A percentile compares a stretch with the other conserved stretches of the same genome.
Conservation (phyloP, 2,329 filamentous ascomycete genomes). For the Fusarium sacchari region DNA sequence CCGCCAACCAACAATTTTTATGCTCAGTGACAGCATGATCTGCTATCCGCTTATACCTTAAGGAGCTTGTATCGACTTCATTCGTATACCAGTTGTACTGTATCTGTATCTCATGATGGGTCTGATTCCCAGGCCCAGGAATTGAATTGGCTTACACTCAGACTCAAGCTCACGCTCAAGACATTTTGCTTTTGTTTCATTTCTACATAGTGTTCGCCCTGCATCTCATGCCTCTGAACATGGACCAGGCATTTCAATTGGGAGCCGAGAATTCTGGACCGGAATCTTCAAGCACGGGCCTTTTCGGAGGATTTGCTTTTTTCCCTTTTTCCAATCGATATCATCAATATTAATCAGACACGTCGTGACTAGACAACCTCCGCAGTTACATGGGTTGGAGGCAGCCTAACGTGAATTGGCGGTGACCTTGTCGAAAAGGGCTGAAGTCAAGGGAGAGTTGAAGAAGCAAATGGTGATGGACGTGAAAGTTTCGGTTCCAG, state of each 20-base stretch:
- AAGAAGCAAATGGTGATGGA: background rate
- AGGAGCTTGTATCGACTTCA: background rate
- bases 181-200: constrained; percentile 9
- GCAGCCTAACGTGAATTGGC: constrained; percentile 3
- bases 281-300: constrained; percentile 26
- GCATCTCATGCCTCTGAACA: constrained; percentile 14
- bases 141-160: background rate
- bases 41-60: background rate
- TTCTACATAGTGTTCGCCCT: constrained; percentile 20
- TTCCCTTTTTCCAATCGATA: background rate
- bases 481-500: constrained; percentile 8
- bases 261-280: constrained; percentile 11
- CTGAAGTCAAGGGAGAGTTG: constrained; percentile 15
- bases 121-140: background rate
- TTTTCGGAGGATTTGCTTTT: constrained; percentile 31
- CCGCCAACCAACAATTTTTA: constrained; percentile 9
- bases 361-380: constrained; percentile 6
- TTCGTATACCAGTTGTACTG: background rate
- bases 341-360: constrained; percentile 10
- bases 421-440: constrained; percentile 9
- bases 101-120: background rate
- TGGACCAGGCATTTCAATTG: constrained; percentile 8
- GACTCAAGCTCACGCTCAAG: constrained; percentile 22
- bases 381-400: constrained; percentile 8
- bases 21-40: constrained; percentile 24